phyloP scores from a whole-genome alignment of 164 flowering plant species.

The Aristolochia californica region DNA sequence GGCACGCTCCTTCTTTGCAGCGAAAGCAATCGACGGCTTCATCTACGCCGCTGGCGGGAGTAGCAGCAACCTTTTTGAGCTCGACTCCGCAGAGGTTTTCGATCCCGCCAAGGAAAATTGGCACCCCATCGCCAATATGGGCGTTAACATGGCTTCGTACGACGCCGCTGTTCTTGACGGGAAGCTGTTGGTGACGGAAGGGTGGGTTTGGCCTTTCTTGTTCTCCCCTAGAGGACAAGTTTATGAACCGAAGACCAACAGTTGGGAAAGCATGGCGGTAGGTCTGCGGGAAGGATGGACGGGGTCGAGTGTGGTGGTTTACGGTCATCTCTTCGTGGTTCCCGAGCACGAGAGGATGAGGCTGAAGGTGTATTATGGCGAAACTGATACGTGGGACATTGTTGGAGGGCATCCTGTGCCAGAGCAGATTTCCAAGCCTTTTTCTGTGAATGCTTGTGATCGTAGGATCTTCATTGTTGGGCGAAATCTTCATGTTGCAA shows the following conservation, averaged over 20 bases:
- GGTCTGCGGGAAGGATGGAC: slow-evolving; percentile 70
- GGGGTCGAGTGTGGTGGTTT: slow-evolving; percentile 49
- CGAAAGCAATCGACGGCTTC: slow-evolving; percentile 43
- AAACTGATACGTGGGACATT: slow-evolving; percentile 45
- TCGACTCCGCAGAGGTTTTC: slow-evolving; percentile 44
- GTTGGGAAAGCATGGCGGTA: slow-evolving; percentile 50
- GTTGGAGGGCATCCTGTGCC: slow-evolving; percentile 51
- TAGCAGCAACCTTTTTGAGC: slow-evolving; percentile 40
- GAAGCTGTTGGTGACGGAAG: slow-evolving; percentile 59
- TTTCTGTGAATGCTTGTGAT: slow-evolving; percentile 37
- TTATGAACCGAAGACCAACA: slow-evolving; percentile 42
- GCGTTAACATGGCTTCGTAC: slow-evolving; percentile 40
- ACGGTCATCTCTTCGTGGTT: slow-evolving; percentile 46
- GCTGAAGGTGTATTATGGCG: slow-evolving; percentile 45
- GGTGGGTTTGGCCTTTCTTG: slow-evolving; percentile 67
- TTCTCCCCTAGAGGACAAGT: slow-evolving; percentile 58
- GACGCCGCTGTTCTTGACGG: slow-evolving; percentile 56
- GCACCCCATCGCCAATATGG: slow-evolving; percentile 41
- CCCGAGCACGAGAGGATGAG: slow-evolving; percentile 51
- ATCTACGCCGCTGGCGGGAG: slow-evolving; percentile 63
- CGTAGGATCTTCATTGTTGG: slow-evolving; percentile 58
- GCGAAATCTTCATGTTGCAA: slow-evolving; percentile 61
- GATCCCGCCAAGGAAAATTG: slow-evolving; percentile 39
- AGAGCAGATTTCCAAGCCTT: slow-evolving; percentile 53
- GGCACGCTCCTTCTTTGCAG: slow-evolving; percentile 49